Percentiles rank a stretch among this genome's conserved stretches.
These are phyloP conservation scores for Chlorella ohadii DNA, from an alignment of 139 green algal species.

Conservation along the genomic window DNA sequence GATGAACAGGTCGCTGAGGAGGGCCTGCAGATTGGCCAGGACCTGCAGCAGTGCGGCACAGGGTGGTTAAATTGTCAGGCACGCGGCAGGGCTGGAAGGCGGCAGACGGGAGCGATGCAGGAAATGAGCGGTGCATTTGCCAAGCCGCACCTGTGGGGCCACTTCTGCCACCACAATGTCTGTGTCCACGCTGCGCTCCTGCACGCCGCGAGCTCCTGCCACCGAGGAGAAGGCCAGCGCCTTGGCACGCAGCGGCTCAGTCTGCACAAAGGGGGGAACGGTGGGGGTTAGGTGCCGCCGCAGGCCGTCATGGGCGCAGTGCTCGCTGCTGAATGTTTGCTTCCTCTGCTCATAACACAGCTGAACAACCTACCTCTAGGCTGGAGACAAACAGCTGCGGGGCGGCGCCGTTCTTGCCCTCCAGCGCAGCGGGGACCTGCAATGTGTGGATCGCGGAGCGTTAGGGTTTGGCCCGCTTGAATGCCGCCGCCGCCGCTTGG, in stretches of 20 bases:
- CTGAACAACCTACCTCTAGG: conserved; percentile 5
- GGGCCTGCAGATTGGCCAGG: conserved; percentile 72
- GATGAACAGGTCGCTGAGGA: conserved; percentile 85
- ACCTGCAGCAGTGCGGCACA: neutral
- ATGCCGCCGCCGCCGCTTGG: neutral
- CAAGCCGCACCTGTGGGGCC: conserved; percentile 16
- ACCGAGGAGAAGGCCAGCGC: conserved; percentile 74
- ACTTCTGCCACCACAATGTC: conserved; percentile 56
- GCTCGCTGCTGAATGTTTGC: no score
- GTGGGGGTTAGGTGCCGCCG: no score
- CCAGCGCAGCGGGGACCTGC: conserved; percentile 29
- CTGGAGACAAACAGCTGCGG: conserved; percentile 32
- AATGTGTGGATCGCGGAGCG: neutral
- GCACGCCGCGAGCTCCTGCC: conserved; percentile 73
- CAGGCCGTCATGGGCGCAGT: no score
- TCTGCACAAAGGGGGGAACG: conserved; percentile 42
- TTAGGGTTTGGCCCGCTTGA: neutral
- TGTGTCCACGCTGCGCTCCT: conserved; percentile 69
- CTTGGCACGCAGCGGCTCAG: conserved; percentile 65
- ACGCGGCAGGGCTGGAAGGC: neutral
- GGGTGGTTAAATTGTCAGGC: neutral
- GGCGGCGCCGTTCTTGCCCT: conserved; percentile 60
- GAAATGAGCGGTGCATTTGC: no score
- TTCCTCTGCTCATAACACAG: no score
- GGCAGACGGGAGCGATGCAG: neutral